phyloP scores from a whole-genome alignment of 2,329 filamentous ascomycete species.

The Ceratocystis huliohia region DNA sequence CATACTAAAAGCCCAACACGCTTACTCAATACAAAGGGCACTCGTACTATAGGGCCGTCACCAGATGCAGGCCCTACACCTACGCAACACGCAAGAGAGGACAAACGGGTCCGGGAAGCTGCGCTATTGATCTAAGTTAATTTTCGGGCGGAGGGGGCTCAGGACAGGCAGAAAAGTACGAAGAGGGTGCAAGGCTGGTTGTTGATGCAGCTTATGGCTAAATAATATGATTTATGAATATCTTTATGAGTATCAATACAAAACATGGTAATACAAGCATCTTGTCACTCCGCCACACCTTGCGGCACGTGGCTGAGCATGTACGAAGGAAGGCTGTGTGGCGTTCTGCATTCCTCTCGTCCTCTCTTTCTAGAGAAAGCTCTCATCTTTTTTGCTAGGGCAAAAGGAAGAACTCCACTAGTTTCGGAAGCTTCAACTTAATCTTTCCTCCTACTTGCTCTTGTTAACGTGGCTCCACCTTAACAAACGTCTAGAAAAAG shows the following conservation, averaged over 20 bases:
- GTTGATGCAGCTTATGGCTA: too few relatives aligned
- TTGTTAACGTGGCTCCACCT: too few relatives aligned
- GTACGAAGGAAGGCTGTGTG: not conserved
- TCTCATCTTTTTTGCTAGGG: not conserved
- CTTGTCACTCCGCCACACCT: not conserved
- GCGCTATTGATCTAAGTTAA: not conserved
- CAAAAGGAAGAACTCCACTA: not conserved
- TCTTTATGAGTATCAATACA: not conserved
- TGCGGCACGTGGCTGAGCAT: not conserved
- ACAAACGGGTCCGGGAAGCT: not conserved
- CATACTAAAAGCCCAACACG: not conserved
- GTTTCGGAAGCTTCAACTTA: not conserved
- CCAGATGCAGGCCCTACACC: not conserved
- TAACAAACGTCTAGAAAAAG: too few relatives aligned
- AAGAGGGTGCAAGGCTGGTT: too few relatives aligned
- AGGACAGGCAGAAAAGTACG: too few relatives aligned
- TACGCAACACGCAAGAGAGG: not conserved
- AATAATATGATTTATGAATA: not conserved
- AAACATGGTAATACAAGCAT: constrained; percentile 6
- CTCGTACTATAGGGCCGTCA: not conserved
- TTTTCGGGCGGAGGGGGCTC: not conserved
- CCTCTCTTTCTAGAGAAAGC: not conserved
- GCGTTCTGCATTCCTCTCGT: not conserved
- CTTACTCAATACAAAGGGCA: not conserved
- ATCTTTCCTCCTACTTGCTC: not conserved